A percentile compares a stretch with the other conserved stretches of the same genome.
These are phyloP conservation scores for Pseudozyma sp. DNA, from an alignment of 1,284 basidiomycete species.

Conservation along the genomic window DNA sequence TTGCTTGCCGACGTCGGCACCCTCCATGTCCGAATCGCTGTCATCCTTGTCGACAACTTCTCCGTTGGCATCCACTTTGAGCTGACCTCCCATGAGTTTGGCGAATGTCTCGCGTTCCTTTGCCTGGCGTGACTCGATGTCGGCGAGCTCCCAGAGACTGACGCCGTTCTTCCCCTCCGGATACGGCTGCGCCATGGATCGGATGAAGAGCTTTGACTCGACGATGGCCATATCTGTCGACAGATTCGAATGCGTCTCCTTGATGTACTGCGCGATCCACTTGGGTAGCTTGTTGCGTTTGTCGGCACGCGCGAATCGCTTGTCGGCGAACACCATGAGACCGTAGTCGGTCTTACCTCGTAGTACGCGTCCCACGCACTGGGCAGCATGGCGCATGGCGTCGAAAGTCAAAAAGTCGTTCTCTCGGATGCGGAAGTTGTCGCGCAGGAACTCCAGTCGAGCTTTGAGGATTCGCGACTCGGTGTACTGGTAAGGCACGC, in stretches of 20 bases:
- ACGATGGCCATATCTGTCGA: slow-evolving; percentile 99
- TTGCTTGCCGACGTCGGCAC: slow-evolving; percentile 12
- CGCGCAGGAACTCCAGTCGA: slow-evolving; percentile 95
- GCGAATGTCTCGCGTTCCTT: slow-evolving; percentile 75
- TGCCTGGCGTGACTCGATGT: slow-evolving; percentile 82
- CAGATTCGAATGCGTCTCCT: slow-evolving; percentile 91
- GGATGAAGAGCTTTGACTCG: slow-evolving; percentile 94
- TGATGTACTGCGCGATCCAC: slow-evolving; percentile 99
- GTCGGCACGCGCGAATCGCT: slow-evolving; percentile 94
- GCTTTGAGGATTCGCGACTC: slow-evolving; percentile 98
- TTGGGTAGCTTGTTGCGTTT: slow-evolving; percentile 96
- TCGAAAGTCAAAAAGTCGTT: slow-evolving; percentile 99
- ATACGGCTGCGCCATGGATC: slow-evolving; percentile 95
- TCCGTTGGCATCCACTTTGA: slow-evolving; percentile 46
- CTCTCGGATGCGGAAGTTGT: slow-evolving; percentile 96
- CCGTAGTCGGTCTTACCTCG: slow-evolving; percentile 99
- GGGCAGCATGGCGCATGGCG: slow-evolving; percentile 98
- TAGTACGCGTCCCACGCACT: slow-evolving; percentile 96
- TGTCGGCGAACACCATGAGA: slow-evolving; percentile 99
- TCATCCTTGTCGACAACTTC: slow-evolving; percentile 48
- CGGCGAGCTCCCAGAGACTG: slow-evolving; percentile 90
- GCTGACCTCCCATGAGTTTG: slow-evolving; percentile 54
- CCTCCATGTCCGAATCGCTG: slow-evolving; percentile 30
- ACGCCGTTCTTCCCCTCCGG: slow-evolving; percentile 90
- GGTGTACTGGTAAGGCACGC: slow-evolving; percentile 98